Base-by-base conservation (phyloP, 768 basidiomycete species). In the Lentinula aciculospora region DNA sequence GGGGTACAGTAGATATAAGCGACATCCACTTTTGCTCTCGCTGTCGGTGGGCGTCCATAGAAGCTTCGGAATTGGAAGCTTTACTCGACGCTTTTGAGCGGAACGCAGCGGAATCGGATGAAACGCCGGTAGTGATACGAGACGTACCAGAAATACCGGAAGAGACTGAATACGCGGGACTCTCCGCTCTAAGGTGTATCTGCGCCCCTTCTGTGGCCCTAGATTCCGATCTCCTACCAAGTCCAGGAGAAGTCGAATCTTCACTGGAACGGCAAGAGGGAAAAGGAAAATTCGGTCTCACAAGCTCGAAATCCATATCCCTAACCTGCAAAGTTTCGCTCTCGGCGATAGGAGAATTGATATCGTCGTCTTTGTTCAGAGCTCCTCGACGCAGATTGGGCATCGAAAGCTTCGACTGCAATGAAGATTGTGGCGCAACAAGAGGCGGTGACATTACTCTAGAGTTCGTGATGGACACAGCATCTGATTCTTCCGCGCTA, bases 301-400 rank as follows among this genome's bases (percentile, higher is more conserved):
- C 76, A 13, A 92, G 79, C 71, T 91, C 87, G 62, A 93, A 92
- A 62, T 92, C 89, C 76, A 85, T 86, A 66, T 92, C 86, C 66
- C 88, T 74, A 7, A 92, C 86, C 56, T 92, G 89, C 4, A 91
- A 77, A 1, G 81, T 82, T 62, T 88, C 81, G 39, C 80, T 76
- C 25, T 68, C 71, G 53, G 60, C 64, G 7, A 67, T 65, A 5
- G 53, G 57, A 5, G 69, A 66, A 2, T 54, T 60, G 3, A 65
- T 51, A 50, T 62, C 67, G 13, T 76, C 74, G 49, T 71, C 71
- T 23, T 72, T 68, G 59, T 68, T 74, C 36, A 65, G 62, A 49
- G 23, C 39, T 12, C 72, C 75, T n/a, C 81, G 70, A 13, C 85
- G 78, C 4, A 91, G 73, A 49, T 81, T 84, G 1, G 88, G 86